Base-by-base conservation (phyloP, 352 stramenopile species). In the Globisporangium spiculum region DNA sequence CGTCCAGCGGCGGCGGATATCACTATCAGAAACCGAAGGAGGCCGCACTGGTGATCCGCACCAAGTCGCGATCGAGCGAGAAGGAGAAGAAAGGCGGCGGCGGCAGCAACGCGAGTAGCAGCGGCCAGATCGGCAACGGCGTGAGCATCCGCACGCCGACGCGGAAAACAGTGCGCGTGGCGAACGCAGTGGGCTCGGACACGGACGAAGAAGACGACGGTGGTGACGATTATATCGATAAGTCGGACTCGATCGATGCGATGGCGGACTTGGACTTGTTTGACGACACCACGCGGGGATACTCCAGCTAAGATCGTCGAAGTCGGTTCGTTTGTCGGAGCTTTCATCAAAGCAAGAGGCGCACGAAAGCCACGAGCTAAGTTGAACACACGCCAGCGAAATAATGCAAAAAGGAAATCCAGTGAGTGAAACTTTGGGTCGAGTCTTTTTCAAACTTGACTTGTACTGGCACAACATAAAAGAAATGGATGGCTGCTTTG, bases 21-120 rank as follows among this genome's bases (percentile, higher is more conserved):
- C 77, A 77, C 20, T 89, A 88, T 30, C 79, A 86, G 60, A 94
- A 93, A 55, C 84, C 86, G 3, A 92, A 90, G 65, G 86, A 94
- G 65, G 78, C 86, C 1, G 86, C 84, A 10, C 70, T 94, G 16
- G 84, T 94, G 32, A 95, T 93, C 62, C 87, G 82, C 54, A 93
- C 84, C 24, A 84, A 91, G 67, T 88, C 81, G 3, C 86, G 76
- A n/a, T 81, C 83, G 26, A 78, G 77, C 44, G 83, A 83, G 32
- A 75, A 74, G 34, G 73, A 86, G 44, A 80, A 89, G 50, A 81
- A 80, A 27, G 41, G 64, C 54, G 75, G 74, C 6, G 77, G 73
- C 6, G 89, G 81, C 60, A 79, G 72, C 6, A 77, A 72, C 4
- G 78, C 76, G 2, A 92, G 82, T 54, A 87, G 81, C 68, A 84